Conservation (phyloP, 148 eudicot genomes). For the Rhododendron ferrugineum region DNA sequence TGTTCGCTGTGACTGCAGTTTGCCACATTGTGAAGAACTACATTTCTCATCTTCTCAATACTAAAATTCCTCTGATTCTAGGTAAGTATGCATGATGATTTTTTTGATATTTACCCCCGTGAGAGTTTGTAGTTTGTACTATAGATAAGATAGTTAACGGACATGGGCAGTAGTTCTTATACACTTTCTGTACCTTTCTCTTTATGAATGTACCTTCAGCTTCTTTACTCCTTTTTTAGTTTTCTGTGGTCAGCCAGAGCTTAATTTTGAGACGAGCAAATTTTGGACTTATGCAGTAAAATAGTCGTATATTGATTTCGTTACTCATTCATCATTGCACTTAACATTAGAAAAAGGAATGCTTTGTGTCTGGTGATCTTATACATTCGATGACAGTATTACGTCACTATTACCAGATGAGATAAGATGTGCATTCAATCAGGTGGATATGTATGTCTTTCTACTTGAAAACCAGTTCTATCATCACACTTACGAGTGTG, state of each 20-base stretch:
- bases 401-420: background rate
- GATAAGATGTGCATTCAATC: background rate
- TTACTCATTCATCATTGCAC: background rate
- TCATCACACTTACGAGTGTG: background rate
- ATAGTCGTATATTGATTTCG: background rate
- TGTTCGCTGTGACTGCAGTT: slow-evolving; percentile 44
- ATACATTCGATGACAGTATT: background rate
- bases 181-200: background rate
- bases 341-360: background rate
- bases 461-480: background rate
- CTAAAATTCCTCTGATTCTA: slow-evolving; percentile 82
- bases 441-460: background rate
- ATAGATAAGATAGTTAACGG: background rate
- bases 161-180: background rate
- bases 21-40: slow-evolving; percentile 90
- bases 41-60: slow-evolving; percentile 55
- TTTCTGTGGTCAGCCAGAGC: background rate
- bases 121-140: background rate
- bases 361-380: background rate
- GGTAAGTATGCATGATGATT: slow-evolving; percentile 34
- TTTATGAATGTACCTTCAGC: background rate
- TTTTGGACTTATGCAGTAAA: background rate
- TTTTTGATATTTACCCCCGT: background rate
- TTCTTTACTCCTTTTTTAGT: background rate
- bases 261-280: background rate